Percentiles rank a stretch among this genome's conserved stretches.
Evolutionary conservation across 2,329 filamentous ascomycete species (phyloP).

Genomic region (Alternaria sp.): DNA sequence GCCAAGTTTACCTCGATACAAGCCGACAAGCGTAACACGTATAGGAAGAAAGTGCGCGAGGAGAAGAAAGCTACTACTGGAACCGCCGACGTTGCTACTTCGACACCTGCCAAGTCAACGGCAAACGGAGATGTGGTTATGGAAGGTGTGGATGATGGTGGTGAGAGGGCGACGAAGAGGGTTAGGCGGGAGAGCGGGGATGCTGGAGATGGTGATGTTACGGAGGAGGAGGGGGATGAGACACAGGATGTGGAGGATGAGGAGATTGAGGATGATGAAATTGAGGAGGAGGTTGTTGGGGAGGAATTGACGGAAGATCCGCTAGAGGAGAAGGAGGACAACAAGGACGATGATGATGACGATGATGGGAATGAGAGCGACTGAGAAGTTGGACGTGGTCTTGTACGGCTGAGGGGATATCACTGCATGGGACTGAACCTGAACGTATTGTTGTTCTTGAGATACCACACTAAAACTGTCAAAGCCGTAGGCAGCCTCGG

Average conservation of each 20-base stretch:
- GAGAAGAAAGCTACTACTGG: slow-evolving; percentile 59
- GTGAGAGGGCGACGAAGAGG: slow-evolving; percentile 61
- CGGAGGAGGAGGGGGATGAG: slow-evolving; percentile 51
- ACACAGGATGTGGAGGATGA: slow-evolving; percentile 59
- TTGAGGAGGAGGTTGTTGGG: slow-evolving; percentile 64
- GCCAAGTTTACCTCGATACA: slow-evolving; percentile 78
- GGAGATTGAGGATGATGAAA: slow-evolving; percentile 63
- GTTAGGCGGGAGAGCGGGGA: slow-evolving; percentile 51
- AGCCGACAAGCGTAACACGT: slow-evolving; percentile 76
- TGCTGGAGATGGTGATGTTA: slow-evolving; percentile 51
- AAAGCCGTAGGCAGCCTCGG: not conserved
- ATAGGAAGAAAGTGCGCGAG: slow-evolving; percentile 73
- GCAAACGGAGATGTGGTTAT: slow-evolving; percentile 13
- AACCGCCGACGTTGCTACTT: not conserved
- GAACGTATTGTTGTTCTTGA: slow-evolving; percentile 1
- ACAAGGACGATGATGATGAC: slow-evolving; percentile 57
- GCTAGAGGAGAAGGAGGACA: slow-evolving; percentile 56
- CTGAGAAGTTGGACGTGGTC: slow-evolving; percentile 24
- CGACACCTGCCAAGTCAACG: slow-evolving; percentile 8
- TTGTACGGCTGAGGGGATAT: slow-evolving; percentile 5
- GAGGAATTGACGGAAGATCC: slow-evolving; percentile 58
- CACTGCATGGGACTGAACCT: slow-evolving; percentile 34
- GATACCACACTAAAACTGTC: slow-evolving; percentile 6
- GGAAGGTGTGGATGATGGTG: slow-evolving; percentile 46
- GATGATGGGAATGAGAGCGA: slow-evolving; percentile 64